Evolutionary conservation across 2,329 filamentous ascomycete genomes (phyloP), one percentile per base, ranked within the genome.

Genomic region (Chaetomium strumarium): DNA sequence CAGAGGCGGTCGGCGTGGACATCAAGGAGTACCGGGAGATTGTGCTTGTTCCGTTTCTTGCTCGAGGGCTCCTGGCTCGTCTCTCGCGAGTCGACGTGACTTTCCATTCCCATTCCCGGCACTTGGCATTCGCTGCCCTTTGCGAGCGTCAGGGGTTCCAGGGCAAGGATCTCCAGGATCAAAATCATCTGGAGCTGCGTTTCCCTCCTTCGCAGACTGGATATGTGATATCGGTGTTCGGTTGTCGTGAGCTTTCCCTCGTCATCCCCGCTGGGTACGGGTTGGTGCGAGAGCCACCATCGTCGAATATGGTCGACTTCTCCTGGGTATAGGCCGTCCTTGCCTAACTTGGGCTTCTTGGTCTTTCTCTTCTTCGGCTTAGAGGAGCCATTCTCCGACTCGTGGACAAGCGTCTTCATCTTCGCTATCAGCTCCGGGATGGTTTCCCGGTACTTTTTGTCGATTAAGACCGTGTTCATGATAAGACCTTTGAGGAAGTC

Each of bases 151-250:
- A 78, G 62, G 17, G 77, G 75, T 56, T 89, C 85, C 39, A 93
- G 70, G 2, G 87, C 84, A 19, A 91, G 70, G 14, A 90, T 82
- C 63, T 93, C 88, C 6, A 93, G 74, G 47, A 90, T 83, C 31
- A 93, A 66, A 50, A 92, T 89, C 69, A 92, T 81, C 65, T 93
- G 88, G 37, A 91, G 72, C 61, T 91, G 85, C 0, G 87, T 90
- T 70, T 93, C 88, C 54, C 88, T 77, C 20, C 85, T 83, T 39
- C 87, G 80, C 37, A 92, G 68, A 48, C 82, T 76, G 2, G 83
- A 78, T n/a, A 84, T 71, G 38, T 85, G 79, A 17, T 80, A 77
- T 63, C 79, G 85, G 49, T 82, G 72, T 31, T 82, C 77, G 14
- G 79, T 72, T 5, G 75, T 68, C 1, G 77, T 67, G 48, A 74